Conservation (phyloP, 805 yeast genomes). For the Myxozyma neotropica region DNA sequence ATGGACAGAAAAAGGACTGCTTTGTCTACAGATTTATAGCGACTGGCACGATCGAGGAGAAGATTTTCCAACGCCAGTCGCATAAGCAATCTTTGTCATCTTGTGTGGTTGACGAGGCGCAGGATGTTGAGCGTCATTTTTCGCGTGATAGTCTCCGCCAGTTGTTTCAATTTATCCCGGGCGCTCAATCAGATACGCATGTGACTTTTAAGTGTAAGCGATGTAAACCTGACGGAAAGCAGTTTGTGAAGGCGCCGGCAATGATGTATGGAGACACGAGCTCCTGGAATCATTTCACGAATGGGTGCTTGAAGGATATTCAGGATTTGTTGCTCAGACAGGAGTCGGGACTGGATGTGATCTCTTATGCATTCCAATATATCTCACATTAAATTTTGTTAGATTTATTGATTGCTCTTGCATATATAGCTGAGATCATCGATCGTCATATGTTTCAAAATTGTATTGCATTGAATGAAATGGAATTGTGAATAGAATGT, state of each 20-base stretch:
- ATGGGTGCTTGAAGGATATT: conserved; percentile 59
- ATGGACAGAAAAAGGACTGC: conserved; percentile 97
- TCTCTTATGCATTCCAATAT: conserved; percentile 89
- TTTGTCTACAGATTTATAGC: conserved; percentile 90
- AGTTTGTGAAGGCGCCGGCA: conserved; percentile 67
- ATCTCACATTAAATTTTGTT: conserved; percentile 62
- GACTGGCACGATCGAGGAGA: conserved; percentile 95
- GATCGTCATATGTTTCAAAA: too few species aligned
- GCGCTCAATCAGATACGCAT: conserved; percentile 85
- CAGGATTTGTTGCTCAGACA: conserved; percentile 78
- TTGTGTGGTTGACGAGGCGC: conserved; percentile 95
- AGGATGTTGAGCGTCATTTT: conserved; percentile 90
- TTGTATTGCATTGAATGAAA: too few species aligned
- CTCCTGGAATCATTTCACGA: conserved; percentile 91
- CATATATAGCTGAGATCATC: too few species aligned
- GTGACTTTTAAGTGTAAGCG: conserved; percentile 87
- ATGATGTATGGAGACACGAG: conserved; percentile 98
- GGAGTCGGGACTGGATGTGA: conserved; percentile 67
- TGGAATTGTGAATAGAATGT: too few species aligned
- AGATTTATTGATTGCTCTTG: background rate
- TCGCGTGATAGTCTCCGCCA: conserved; percentile 78
- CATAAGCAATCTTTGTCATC: conserved; percentile 92
- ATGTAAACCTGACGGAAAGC: conserved; percentile 62
- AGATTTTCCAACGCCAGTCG: conserved; percentile 92
- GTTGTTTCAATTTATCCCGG: conserved; percentile 68